Evolutionary conservation across 768 basidiomycete species (phyloP).

Genomic region (Calocera viscosa): DNA sequence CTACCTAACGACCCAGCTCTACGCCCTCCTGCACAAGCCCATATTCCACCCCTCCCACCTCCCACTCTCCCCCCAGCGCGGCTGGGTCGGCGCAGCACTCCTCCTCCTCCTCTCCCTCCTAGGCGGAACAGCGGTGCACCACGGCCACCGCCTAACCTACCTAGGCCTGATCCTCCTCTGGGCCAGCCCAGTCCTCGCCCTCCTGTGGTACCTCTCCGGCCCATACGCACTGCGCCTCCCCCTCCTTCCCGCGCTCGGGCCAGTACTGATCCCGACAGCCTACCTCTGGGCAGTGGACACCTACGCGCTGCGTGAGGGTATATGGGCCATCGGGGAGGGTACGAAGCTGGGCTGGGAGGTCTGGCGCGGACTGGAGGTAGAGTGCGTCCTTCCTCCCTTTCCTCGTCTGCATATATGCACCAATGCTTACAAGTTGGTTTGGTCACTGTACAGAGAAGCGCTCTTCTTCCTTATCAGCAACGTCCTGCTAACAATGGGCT

Average conservation of each 20-base stretch:
- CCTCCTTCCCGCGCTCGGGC: not conserved
- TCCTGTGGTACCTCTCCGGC: not conserved
- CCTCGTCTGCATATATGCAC: not conserved
- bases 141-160: not conserved
- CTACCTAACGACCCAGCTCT: not conserved
- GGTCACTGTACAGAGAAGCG: not conserved
- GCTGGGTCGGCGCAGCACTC: not conserved
- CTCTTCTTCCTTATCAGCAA: slow-evolving; percentile 3
- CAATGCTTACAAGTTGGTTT: no score
- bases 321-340: not conserved
- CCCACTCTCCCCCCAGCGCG: not conserved
- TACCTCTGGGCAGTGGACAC: not conserved
- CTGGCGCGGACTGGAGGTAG: not conserved
- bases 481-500: not conserved
- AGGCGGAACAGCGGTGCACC: not conserved
- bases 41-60: not conserved
- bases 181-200: not conserved
- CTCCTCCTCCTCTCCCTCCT: not conserved
- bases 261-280: not conserved
- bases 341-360: not conserved
- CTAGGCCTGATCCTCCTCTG: not conserved
- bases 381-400: not conserved
- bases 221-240: not conserved
- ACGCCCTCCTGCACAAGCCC: not conserved
- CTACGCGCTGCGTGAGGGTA: not conserved